Base-by-base conservation (phyloP, 2,329 filamentous ascomycete genomes). In the Aspergillus thermomutatus region DNA sequence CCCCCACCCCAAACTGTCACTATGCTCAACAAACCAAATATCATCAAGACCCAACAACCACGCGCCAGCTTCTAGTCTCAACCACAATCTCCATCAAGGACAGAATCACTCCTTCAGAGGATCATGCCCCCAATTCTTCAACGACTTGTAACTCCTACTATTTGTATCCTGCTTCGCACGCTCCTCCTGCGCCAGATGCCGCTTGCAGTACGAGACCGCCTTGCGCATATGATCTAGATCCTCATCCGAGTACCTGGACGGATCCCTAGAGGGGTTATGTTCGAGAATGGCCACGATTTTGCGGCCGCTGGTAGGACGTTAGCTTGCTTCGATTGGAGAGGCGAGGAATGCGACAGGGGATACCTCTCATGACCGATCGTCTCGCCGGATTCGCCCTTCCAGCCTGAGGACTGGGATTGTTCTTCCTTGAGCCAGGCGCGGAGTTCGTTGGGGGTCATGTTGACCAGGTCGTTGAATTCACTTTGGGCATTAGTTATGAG, bases 391-490 rank as follows among this genome's bases (percentile, higher is more conserved):
- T 83, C 80, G 62, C 87, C 87, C 43, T 71, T 72, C 85, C 83
- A 87, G 2, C 86, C 86, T 1, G 85, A 80, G 19, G 76, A 78
- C 49, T 78, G 77, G 9, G 84, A 87, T 31, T 84, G 79, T n/a
- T 82, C 78, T 6, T 79, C 77, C 59, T 82, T 78, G 25, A 88
- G 79, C 86, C 86, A 88, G 25, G 79, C 75, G 63, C 85, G 79
- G 17, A 89, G 78, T 60, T 88, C 85, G 1, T 77, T 69, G 1
- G 84, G 76, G 10, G 78, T 80, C 85, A 89, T 88, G 70, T 88
- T 88, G 69, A 88, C 84, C 49, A 87, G 72, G 41, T 83, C 78
- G 59, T 88, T 87, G 77, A 87, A 89, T 67, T 88, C 85, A 50
- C 81, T 79, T 60, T 41, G 73, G 69, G 31, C 71, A 28, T 54